A percentile compares a stretch with the other conserved stretches of the same genome.
phyloP scores from a whole-genome alignment of 805 yeast species.

The Jamesozyma jinghongensis region DNA sequence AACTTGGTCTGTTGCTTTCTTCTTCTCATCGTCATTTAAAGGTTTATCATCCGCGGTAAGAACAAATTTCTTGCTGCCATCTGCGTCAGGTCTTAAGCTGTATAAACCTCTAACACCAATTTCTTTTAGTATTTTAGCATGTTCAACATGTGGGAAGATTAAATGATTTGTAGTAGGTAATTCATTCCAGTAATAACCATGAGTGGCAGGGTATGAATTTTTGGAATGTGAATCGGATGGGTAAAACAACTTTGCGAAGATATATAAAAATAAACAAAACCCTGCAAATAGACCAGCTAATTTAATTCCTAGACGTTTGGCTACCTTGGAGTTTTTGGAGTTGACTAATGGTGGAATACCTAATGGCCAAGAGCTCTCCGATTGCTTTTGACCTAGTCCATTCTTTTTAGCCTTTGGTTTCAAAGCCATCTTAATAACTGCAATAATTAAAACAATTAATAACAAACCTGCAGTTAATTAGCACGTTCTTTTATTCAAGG shows the following conservation, averaged over 20 bases:
- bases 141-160: slow-evolving; percentile 69
- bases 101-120: slow-evolving; percentile 46
- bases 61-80: slow-evolving; percentile 33
- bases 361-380: slow-evolving; percentile 7
- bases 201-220: slow-evolving; percentile 25
- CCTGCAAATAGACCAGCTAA: slow-evolving; percentile 4
- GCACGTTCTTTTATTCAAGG: no score
- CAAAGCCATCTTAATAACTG: slow-evolving; percentile 19
- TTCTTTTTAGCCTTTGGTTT: slow-evolving; percentile 23
- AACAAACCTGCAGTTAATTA: slow-evolving; percentile 6
- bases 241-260: slow-evolving; percentile 14
- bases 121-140: slow-evolving; percentile 52
- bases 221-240: slow-evolving; percentile 5
- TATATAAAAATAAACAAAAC: slow-evolving; percentile 6
- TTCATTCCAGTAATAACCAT: slow-evolving; percentile 39
- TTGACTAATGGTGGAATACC: slow-evolving; percentile 10
- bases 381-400: background rate
- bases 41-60: slow-evolving; percentile 34
- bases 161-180: slow-evolving; percentile 42
- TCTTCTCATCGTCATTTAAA: slow-evolving; percentile 32
- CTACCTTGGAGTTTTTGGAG: slow-evolving; percentile 1
- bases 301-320: background rate
- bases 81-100: slow-evolving; percentile 38
- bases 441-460: slow-evolving; percentile 13
- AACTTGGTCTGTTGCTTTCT: slow-evolving; percentile 29